Conservation (phyloP, 352 stramenopile species). For the Pythium grandisporangium region DNA sequence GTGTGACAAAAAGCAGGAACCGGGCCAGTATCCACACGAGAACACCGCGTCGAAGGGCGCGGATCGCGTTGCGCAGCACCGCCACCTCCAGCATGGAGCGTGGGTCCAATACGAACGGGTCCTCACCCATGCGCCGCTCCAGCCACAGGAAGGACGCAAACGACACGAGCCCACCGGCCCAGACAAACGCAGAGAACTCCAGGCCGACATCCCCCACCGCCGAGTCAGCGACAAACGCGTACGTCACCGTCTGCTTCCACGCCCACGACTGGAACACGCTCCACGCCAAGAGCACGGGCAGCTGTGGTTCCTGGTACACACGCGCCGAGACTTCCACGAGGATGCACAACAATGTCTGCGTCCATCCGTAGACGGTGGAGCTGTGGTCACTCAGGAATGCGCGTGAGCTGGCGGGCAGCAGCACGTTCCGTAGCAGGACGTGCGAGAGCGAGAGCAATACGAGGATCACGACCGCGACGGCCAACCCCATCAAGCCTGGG, state of each 20-base stretch:
- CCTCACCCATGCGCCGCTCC: conserved; percentile 10
- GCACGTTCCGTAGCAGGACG: conserved; percentile 17
- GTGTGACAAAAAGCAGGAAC: conserved; percentile 12
- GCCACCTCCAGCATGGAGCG: conserved; percentile 16
- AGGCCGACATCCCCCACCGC: conserved; percentile 4
- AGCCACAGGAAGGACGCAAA: conserved; percentile 16
- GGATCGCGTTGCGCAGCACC: conserved; percentile 11
- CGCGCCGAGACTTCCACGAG: conserved; percentile 11
- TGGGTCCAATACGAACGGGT: conserved; percentile 19
- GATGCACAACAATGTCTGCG: conserved; percentile 14
- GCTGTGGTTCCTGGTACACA: conserved; percentile 18
- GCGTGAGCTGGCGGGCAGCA: conserved; percentile 11
- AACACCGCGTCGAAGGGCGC: conserved; percentile 10
- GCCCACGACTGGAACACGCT: conserved; percentile 17
- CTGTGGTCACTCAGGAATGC: conserved; percentile 15
- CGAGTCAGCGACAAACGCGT: conserved; percentile 5
- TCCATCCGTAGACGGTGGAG: conserved; percentile 15
- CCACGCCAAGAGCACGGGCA: conserved; percentile 18
- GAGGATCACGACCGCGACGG: conserved; percentile 5
- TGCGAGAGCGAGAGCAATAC: conserved; percentile 9
- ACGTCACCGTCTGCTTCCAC: conserved; percentile 8
- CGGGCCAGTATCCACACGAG: conserved; percentile 11
- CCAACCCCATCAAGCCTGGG: conserved; percentile 11
- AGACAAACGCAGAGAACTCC: conserved; percentile 13
- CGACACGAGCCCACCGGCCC: conserved; percentile 10